Conservation (phyloP, 371 early-diverging fungal genomes). For the Dinochytrium kinnereticum region DNA sequence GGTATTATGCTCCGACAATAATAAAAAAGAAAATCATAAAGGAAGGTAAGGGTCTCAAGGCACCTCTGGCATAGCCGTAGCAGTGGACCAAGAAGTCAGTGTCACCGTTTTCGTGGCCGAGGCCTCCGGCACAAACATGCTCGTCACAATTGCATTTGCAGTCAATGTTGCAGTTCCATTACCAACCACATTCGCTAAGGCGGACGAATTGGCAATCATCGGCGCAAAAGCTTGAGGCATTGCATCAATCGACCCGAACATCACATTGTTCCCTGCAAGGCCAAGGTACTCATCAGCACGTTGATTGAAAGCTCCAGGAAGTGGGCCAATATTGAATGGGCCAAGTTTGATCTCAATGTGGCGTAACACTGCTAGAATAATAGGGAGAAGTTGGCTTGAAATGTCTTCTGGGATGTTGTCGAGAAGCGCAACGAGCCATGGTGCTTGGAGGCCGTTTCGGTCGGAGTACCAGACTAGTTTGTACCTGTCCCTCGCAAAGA, state of each 20-base stretch:
- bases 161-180: background rate
- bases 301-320: background rate
- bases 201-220: background rate
- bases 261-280: conserved; percentile 4
- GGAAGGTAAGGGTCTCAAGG: too few species aligned
- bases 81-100: background rate
- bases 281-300: background rate
- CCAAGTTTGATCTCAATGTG: conserved; percentile 16
- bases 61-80: too few species aligned
- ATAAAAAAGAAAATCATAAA: too few species aligned
- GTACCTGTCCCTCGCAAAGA: background rate
- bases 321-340: conserved; percentile 8
- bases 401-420: conserved; percentile 12
- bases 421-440: conserved; percentile 13
- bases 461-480: conserved; percentile 1
- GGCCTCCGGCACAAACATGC: background rate
- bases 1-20: too few species aligned
- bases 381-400: background rate
- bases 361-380: background rate
- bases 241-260: background rate
- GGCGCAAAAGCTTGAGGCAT: conserved; percentile 12
- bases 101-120: background rate
- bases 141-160: background rate
- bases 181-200: background rate
- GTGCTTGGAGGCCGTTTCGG: conserved; percentile 9